A percentile compares a stretch with the other conserved stretches of the same genome.
Conservation (phyloP, 1,139 yeast genomes). For the Geotrichum cucujoidarum region DNA sequence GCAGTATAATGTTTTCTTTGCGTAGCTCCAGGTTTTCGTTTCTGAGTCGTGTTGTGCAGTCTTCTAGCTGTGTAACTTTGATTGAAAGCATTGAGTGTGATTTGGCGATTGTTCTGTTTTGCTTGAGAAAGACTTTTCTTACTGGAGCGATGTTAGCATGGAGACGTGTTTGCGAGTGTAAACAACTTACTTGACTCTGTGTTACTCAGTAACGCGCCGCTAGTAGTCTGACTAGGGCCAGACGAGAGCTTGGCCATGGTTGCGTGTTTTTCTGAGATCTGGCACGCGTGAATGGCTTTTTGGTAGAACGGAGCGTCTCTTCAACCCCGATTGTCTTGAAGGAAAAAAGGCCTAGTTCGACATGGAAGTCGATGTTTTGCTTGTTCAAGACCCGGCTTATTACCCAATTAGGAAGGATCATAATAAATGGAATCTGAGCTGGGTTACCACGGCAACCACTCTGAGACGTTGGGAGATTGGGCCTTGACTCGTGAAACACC, state of each 20-base stretch:
- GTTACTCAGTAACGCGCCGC: background rate
- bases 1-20: conserved; percentile 14
- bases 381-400: no score
- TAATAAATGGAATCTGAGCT: no score
- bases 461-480: no score
- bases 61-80: conserved; percentile 15
- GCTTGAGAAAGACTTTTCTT: conserved; percentile 11
- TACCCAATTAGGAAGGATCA: no score
- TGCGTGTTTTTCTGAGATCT: no score
- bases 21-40: conserved; percentile 19
- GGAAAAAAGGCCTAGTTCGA: no score
- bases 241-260: conserved; percentile 5
- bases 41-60: conserved; percentile 13
- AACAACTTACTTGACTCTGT: conserved; percentile 6
- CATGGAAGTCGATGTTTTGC: no score
- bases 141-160: background rate
- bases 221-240: background rate
- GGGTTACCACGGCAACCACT: no score
- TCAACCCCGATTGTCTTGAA: no score
- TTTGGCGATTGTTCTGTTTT: conserved; percentile 16
- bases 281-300: no score
- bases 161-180: background rate
- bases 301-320: no score
- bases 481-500: no score
- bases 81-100: conserved; percentile 9